Conservation (phyloP, 495 filamentous ascomycete species). For the Staphylotrichum longicolle region DNA sequence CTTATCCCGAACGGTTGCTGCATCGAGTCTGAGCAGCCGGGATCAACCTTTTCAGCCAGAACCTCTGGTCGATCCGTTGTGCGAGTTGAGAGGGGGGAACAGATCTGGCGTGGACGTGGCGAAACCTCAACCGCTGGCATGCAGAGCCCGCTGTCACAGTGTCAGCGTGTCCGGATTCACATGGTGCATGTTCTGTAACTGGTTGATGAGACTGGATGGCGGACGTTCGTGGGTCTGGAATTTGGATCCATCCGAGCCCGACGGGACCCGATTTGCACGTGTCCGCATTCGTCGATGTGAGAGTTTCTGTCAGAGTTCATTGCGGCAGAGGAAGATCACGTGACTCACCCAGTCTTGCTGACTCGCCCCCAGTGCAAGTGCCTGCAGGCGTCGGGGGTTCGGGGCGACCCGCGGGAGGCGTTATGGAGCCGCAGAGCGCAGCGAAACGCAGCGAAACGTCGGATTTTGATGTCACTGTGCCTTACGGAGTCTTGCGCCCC, state of each 20-base stretch:
- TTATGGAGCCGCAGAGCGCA: conserved; percentile 15
- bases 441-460: conserved; percentile 23
- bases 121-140: not conserved
- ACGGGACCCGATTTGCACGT: too few relatives aligned
- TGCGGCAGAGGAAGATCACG: conserved; percentile 9
- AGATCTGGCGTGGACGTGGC: not conserved
- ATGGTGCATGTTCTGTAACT: not conserved
- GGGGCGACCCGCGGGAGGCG: conserved; percentile 20
- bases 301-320: too few relatives aligned
- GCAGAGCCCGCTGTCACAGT: too few relatives aligned
- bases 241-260: not conserved
- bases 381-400: too few relatives aligned
- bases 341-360: conserved; percentile 14
- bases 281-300: not conserved
- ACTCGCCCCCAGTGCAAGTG: conserved; percentile 14
- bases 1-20: too few relatives aligned
- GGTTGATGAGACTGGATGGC: not conserved
- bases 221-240: not conserved
- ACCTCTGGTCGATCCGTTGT: too few relatives aligned
- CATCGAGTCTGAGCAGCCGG: not conserved
- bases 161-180: too few relatives aligned
- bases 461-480: conserved; percentile 27
- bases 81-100: too few relatives aligned
- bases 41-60: not conserved
- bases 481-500: too few relatives aligned